phyloP scores from a whole-genome alignment of 768 basidiomycete species.

The Lactifluus pinguis region DNA sequence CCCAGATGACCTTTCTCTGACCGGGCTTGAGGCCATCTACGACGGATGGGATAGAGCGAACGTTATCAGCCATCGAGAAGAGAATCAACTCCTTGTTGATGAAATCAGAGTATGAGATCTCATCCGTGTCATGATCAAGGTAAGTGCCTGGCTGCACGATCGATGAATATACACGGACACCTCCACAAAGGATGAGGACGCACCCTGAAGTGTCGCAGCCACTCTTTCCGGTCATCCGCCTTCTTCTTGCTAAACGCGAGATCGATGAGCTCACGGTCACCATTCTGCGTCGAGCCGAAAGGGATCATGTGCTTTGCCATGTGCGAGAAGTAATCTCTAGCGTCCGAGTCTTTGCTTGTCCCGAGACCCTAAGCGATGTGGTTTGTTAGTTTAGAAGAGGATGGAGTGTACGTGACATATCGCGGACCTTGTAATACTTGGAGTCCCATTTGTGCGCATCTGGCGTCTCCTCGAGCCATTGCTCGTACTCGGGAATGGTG shows the following conservation, averaged over 20 bases:
- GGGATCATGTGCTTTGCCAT: conserved; percentile 94
- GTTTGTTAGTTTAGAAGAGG: conserved; percentile 1
- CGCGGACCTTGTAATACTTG: conserved; percentile 92
- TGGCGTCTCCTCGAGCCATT: conserved; percentile 76
- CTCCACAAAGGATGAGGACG: background rate
- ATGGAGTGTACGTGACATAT: background rate
- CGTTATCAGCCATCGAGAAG: conserved; percentile 99
- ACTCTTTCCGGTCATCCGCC: conserved; percentile 96
- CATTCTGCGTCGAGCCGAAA: conserved; percentile 71
- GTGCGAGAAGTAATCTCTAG: conserved; percentile 84
- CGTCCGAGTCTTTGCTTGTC: conserved; percentile 83
- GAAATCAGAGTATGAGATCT: conserved; percentile 87
- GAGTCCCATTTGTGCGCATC: conserved; percentile 76
- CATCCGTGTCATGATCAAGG: conserved; percentile 78
- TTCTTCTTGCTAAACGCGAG: conserved; percentile 99
- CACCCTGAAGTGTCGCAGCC: conserved; percentile 89
- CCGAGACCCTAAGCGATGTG: conserved; percentile 73
- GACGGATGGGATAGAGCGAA: conserved; percentile 93
- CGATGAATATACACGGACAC: background rate
- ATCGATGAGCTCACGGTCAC: conserved; percentile 85
- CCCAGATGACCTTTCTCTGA: conserved; percentile 95
- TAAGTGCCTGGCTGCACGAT: conserved; percentile 75
- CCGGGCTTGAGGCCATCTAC: conserved; percentile 95
- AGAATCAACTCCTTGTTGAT: conserved; percentile 97
- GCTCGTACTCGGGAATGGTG: conserved; percentile 93